Evolutionary conservation across 768 basidiomycete genomes (phyloP), one percentile per base, ranked within the genome.

Genomic region (Mycena pura): DNA sequence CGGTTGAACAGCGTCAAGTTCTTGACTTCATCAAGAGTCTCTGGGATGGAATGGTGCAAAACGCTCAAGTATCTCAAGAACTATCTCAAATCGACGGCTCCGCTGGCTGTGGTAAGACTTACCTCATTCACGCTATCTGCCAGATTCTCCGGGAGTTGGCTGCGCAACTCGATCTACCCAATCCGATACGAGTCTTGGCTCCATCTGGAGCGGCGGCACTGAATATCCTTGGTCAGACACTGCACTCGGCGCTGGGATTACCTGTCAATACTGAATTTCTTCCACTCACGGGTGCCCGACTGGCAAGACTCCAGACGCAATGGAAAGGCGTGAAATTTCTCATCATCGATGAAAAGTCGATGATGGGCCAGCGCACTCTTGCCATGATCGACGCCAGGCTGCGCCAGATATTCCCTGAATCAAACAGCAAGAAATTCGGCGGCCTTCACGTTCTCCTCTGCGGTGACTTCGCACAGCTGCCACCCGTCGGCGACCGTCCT

Each of bases 391-490:
- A 64, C 24, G 43, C 63, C 3, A 9, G 58, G 2, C 53, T 64
- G 0, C 64, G 64, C 4, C 64, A 65, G 19, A 1, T 61, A 2
- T 11, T 31, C 8, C 64, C 64, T 5, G 10, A 5, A 0, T 5
- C 3, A 7, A 15, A 31, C 9, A 19, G 40, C 21, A n/a, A 39
- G 6, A 27, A 44, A 13, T 61, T 65, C 36, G 60, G 47, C 6
- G 60, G 64, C 17, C 21, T 62, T 15, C 31, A 62, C 31, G 28
- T 65, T 3, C 15, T 40, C 7, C 36, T 62, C n/a, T 38, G 36
- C 19, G 60, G 64, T 2, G 64, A 65, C 21, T 65, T 62, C 34
- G 64, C 64, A 0, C 64, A 65, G 36, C 40, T 65, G 1, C 60
- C 64, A 1, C 64, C 64, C 10, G 64, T 65, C 25, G 50, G 55